Evolutionary conservation across 768 basidiomycete genomes (phyloP).

Genomic region (Termitomyces titanicus): DNA sequence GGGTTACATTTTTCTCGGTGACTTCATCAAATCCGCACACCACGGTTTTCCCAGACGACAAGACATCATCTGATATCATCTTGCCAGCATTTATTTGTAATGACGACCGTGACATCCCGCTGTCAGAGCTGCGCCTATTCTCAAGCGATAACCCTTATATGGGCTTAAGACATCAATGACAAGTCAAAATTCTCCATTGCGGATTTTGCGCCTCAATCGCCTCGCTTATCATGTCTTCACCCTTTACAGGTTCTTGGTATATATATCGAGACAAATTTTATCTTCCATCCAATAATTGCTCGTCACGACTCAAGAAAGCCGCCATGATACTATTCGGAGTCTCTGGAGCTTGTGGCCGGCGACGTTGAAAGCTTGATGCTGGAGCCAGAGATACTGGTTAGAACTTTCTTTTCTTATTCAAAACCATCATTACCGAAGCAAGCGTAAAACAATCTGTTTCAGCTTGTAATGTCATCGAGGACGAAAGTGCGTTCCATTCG

Average conservation of each 20-base stretch:
- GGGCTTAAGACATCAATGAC: not conserved
- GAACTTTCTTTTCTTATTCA: not conserved
- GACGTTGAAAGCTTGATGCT: not conserved
- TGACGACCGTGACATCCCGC: not conserved
- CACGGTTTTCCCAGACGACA: conserved; percentile 1
- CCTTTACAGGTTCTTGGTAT: too few relatives aligned
- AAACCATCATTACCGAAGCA: not conserved
- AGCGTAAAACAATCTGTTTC: not conserved
- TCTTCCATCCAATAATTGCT: not conserved
- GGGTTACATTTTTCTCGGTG: not conserved
- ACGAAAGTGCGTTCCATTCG: not conserved
- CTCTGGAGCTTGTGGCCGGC: not conserved
- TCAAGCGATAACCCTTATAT: not conserved
- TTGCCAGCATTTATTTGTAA: not conserved
- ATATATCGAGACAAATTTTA: too few relatives aligned
- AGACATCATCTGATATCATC: conserved; percentile 2
- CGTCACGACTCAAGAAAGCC: not conserved
- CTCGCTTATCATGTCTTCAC: too few relatives aligned
- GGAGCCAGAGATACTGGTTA: too few relatives aligned
- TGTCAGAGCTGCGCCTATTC: not conserved
- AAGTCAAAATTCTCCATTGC: not conserved
- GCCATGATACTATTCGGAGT: not conserved
- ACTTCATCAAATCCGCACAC: conserved; percentile 4
- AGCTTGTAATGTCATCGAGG: not conserved
- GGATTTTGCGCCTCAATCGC: conserved; percentile 4